Percentiles rank a stretch among this genome's conserved stretches.
Evolutionary conservation across 1,284 basidiomycete species (phyloP).

Genomic region (Puccinia triticina): DNA sequence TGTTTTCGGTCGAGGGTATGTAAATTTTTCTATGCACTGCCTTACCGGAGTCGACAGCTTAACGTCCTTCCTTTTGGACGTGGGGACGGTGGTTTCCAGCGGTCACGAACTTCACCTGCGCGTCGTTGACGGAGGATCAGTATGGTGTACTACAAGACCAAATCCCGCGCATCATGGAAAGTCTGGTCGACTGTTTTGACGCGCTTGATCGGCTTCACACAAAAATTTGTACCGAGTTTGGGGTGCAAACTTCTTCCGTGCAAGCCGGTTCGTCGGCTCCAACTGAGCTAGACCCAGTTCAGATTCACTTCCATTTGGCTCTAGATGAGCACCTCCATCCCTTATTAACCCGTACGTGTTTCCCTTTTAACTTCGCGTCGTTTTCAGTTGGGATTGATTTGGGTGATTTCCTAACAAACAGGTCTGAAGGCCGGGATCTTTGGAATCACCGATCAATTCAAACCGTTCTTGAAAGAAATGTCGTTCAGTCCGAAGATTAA

Average conservation of each 20-base stretch:
- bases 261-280: background rate
- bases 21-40: background rate
- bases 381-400: background rate
- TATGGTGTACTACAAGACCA: conserved; percentile 81
- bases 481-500: conserved; percentile 30
- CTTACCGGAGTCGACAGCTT: background rate
- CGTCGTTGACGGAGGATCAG: conserved; percentile 74
- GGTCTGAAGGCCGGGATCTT: conserved; percentile 40
- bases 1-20: conserved; percentile 42
- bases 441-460: conserved; percentile 39
- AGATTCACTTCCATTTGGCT: conserved; percentile 1
- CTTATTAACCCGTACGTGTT: conserved; percentile 36
- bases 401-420: background rate
- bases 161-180: conserved; percentile 77
- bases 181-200: conserved; percentile 69
- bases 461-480: conserved; percentile 48
- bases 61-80: background rate
- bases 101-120: conserved; percentile 70
- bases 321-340: conserved; percentile 28
- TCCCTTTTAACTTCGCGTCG: background rate
- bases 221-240: conserved; percentile 54
- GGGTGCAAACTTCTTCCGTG: background rate
- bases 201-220: conserved; percentile 70
- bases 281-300: background rate
- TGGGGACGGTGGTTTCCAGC: conserved; percentile 63